Percentiles rank a stretch among this genome's conserved stretches.
phyloP scores from a whole-genome alignment of 176 grass and related monocot species.

The Saccharum spontaneum region DNA sequence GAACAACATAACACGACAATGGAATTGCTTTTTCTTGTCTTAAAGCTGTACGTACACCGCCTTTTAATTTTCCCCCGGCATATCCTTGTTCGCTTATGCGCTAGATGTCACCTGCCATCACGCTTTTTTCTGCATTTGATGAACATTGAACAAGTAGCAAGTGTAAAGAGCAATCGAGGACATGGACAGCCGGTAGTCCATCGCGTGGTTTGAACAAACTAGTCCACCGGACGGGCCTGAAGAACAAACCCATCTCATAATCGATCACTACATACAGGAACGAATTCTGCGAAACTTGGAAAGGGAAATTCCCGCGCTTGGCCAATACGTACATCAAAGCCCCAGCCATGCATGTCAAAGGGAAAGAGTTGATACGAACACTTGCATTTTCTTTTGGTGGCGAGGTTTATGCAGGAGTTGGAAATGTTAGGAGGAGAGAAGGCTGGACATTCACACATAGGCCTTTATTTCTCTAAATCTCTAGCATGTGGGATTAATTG shows the following conservation, averaged over 20 bases:
- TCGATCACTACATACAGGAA: neutral
- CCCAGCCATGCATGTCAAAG: no score
- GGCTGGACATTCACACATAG: no score
- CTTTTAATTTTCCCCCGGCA: neutral
- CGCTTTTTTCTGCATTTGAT: neutral
- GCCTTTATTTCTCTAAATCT: no score
- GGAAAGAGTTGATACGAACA: no score
- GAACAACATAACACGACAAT: slow-evolving; percentile 29
- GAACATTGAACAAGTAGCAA: neutral
- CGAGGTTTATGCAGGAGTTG: no score
- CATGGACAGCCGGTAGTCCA: neutral
- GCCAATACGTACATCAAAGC: no score
- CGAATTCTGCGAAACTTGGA: neutral
- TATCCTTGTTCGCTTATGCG: neutral
- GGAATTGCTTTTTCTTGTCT: neutral
- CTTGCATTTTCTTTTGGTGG: no score
- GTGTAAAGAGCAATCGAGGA: neutral
- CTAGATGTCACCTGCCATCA: slow-evolving; percentile 16
- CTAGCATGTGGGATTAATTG: no score
- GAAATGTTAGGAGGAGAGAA: no score
- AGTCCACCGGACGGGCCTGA: neutral
- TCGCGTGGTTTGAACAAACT: neutral
- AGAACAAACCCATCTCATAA: neutral
- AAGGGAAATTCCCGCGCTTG: neutral
- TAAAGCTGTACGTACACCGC: neutral